Base-by-base conservation (phyloP, 2,329 filamentous ascomycete species). In the Aspergillus aculeatinus region DNA sequence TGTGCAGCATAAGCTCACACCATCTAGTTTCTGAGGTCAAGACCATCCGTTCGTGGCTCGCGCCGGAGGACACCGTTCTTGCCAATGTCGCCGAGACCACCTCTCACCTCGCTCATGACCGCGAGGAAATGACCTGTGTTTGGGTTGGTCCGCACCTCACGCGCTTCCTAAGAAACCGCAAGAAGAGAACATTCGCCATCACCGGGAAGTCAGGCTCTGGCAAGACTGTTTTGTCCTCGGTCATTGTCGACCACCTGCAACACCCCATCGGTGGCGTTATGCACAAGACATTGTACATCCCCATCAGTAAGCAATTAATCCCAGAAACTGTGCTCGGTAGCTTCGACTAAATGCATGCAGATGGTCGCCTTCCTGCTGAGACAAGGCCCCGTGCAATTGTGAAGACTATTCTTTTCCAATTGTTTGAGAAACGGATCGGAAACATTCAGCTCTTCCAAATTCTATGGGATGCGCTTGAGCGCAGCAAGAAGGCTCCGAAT, bases 111-210 rank as follows among this genome's bases (percentile, higher is more conserved):
- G 78, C 70, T 60, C 76, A 69, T 29, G 70, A 77, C 29, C 74
- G 82, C 35, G 80, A 79, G 51, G 82, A 84, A 60, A 80, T 79
- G 61, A 85, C 82, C 21, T 84, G 82, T 60, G 73, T 83, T 42
- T 85, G 83, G 83, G 79, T 85, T 62, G 75, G 79, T 25, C 77
- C 80, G 42, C 74, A 80, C 33, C 68, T 85, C 23, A 74, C 74
- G n/a, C 76, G 77, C 10, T 85, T 85, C 60, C 63, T 80, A 35
- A 80, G 81, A 54, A 77, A 78, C 47, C 66, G 75, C 48, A 66
- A 76, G 0, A 72, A 82, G 31, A 73, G 75, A 14, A 72, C 77
- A 2, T 68, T 85, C 33, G 65, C 79, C 23, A 74, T 85, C 47
- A 79, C 76, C 25, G 76, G 76, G 21, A 68, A 72, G 50, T 65